Evolutionary conservation across 805 yeast genomes (phyloP).

Genomic region (Myxozyma udenii): DNA sequence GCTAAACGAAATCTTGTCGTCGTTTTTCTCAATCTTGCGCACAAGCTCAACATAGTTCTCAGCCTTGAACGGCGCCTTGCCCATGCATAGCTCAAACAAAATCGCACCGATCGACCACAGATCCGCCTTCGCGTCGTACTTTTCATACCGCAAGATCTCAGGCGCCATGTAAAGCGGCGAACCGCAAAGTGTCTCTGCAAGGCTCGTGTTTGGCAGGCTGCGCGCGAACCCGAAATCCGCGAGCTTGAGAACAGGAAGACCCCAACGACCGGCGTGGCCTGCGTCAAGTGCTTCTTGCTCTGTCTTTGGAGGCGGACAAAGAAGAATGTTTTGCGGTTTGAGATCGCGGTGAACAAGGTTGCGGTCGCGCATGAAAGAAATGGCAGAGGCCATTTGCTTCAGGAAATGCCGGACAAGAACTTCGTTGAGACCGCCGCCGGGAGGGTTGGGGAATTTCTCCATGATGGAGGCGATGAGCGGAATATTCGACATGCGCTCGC

Average conservation of each 20-base stretch:
- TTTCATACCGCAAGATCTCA: conserved; percentile 88
- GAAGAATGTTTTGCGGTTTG: conserved; percentile 81
- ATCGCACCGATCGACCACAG: conserved; percentile 98
- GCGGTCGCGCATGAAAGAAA: conserved; percentile 74
- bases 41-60: conserved; percentile 86
- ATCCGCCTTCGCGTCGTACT: conserved; percentile 95
- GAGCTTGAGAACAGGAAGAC: conserved; percentile 82
- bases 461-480: conserved; percentile 76
- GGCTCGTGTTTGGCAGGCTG: conserved; percentile 83
- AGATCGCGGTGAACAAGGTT: conserved; percentile 92
- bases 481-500: conserved; percentile 69
- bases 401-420: conserved; percentile 77
- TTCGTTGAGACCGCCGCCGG: conserved; percentile 73
- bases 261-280: conserved; percentile 76
- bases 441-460: conserved; percentile 78
- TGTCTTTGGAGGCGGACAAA: conserved; percentile 78
- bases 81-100: conserved; percentile 89
- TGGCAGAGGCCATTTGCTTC: conserved; percentile 80
- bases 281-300: conserved; percentile 53
- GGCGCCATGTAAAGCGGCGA: conserved; percentile 99
- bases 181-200: conserved; percentile 97
- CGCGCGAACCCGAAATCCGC: conserved; percentile 99
- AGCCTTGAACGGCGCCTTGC: conserved; percentile 95
- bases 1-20: conserved; percentile 78
- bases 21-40: conserved; percentile 77